Evolutionary conservation across 176 grass and related monocot species (phyloP).

Genomic region (Aegilops sharonensis): DNA sequence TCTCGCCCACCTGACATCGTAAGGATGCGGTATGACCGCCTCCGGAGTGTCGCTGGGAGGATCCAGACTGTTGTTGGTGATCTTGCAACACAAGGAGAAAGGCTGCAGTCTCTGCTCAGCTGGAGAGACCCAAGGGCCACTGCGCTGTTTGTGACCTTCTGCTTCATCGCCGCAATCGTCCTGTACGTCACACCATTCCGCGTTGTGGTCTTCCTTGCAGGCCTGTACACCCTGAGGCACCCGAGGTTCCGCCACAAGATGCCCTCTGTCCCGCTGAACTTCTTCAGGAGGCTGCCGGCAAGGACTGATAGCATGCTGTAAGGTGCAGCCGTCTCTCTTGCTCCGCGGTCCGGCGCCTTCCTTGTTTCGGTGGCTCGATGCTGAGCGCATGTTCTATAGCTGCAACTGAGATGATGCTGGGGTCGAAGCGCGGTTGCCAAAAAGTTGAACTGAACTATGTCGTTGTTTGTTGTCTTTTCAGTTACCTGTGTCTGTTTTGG

Average conservation of each 20-base stretch:
- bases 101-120: slow-evolving; percentile 64
- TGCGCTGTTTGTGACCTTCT: slow-evolving; percentile 50
- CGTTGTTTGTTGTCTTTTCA: not conserved
- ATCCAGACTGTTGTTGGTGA: slow-evolving; percentile 69
- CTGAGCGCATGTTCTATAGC: not conserved
- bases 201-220: slow-evolving; percentile 48
- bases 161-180: slow-evolving; percentile 50
- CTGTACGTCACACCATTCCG: slow-evolving; percentile 68
- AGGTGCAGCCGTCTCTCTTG: not conserved
- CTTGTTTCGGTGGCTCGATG: not conserved
- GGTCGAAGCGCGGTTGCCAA: not conserved
- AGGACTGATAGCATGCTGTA: slow-evolving; percentile 69
- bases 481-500: not conserved
- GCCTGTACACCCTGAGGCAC: slow-evolving; percentile 57
- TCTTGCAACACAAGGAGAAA: slow-evolving; percentile 61
- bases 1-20: slow-evolving; percentile 47
- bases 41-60: slow-evolving; percentile 56
- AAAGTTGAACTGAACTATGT: slow-evolving; percentile 6
- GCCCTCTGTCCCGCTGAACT: slow-evolving; percentile 64
- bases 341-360: not conserved
- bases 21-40: slow-evolving; percentile 53
- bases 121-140: slow-evolving; percentile 70
- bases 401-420: not conserved
- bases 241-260: slow-evolving; percentile 67
- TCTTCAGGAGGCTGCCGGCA: slow-evolving; percentile 67